Percentiles rank a stretch among this genome's conserved stretches.
phyloP scores from a whole-genome alignment of 352 stramenopile genomes.

The Pythium rishiriense region DNA sequence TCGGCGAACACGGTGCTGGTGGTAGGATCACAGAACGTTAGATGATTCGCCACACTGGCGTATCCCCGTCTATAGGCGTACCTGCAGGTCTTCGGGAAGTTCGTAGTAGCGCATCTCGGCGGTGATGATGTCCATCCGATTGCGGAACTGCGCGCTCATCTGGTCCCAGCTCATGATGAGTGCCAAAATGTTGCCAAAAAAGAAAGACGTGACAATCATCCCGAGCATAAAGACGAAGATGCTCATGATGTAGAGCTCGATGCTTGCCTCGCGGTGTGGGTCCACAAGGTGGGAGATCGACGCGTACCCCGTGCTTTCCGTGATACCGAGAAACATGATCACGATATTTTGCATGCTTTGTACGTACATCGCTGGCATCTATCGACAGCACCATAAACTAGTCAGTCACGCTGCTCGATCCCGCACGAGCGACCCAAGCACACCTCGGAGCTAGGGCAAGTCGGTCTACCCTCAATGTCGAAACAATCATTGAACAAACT shows the following conservation, averaged over 20 bases:
- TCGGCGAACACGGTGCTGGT: conserved; percentile 61
- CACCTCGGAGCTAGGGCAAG: conserved; percentile 47
- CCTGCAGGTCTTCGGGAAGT: conserved; percentile 64
- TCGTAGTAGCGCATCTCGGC: conserved; percentile 84
- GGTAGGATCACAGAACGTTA: neutral
- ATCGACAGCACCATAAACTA: neutral
- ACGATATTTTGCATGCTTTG: conserved; percentile 74
- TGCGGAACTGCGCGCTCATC: conserved; percentile 74
- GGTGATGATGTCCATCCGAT: conserved; percentile 86
- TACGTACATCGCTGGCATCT: conserved; percentile 68
- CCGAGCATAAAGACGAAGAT: conserved; percentile 72
- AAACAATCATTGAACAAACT: conserved; percentile 72
- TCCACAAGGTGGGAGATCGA: conserved; percentile 53
- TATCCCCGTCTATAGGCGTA: neutral
- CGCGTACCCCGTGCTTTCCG: conserved; percentile 60
- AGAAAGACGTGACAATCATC: conserved; percentile 64
- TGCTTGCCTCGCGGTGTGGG: conserved; percentile 39
- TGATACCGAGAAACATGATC: conserved; percentile 82
- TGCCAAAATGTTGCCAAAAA: conserved; percentile 81
- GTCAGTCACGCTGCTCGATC: neutral
- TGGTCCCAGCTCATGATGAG: conserved; percentile 83
- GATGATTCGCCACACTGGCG: no score
- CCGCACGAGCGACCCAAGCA: neutral
- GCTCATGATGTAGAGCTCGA: conserved; percentile 65
- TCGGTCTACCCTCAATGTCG: conserved; percentile 22